Percentiles rank a stretch among this genome's conserved stretches.
Conservation (phyloP, 176 grass and related monocot species). For the Saccharum officinarum region DNA sequence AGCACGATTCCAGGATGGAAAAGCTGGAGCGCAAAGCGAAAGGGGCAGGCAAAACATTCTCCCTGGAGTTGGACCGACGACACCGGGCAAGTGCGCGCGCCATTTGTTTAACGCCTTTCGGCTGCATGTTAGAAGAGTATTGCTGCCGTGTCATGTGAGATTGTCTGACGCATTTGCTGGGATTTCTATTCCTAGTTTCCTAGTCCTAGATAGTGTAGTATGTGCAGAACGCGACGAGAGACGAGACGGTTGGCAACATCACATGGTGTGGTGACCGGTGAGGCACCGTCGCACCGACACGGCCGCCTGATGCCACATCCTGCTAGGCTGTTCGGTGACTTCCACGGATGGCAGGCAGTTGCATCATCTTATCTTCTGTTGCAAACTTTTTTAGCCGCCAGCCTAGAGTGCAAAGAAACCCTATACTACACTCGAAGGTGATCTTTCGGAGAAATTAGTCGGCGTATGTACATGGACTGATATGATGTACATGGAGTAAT, state of each 20-base stretch:
- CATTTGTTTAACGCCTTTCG: neutral
- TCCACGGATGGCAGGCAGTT: neutral
- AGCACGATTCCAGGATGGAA: neutral
- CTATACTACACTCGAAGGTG: neutral
- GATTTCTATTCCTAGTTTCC: neutral
- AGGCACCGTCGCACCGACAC: constrained; percentile 8
- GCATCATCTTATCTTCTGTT: neutral
- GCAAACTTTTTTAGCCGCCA: neutral
- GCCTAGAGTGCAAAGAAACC: neutral
- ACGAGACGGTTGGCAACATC: neutral
- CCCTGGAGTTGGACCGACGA: neutral
- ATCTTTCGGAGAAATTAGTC: neutral
- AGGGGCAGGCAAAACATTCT: neutral
- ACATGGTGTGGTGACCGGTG: neutral
- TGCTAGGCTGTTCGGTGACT: neutral
- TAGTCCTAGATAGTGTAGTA: neutral
- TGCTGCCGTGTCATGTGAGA: neutral
- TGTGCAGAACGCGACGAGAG: neutral
- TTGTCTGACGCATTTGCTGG: neutral
- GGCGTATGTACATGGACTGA: neutral
- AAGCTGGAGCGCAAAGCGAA: neutral
- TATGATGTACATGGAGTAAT: neutral
- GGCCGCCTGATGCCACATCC: neutral
- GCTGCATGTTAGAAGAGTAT: neutral
- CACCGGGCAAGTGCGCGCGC: neutral